phyloP scores from a whole-genome alignment of 192 early-diverging fungal genomes.

The Coemansia sp. region DNA sequence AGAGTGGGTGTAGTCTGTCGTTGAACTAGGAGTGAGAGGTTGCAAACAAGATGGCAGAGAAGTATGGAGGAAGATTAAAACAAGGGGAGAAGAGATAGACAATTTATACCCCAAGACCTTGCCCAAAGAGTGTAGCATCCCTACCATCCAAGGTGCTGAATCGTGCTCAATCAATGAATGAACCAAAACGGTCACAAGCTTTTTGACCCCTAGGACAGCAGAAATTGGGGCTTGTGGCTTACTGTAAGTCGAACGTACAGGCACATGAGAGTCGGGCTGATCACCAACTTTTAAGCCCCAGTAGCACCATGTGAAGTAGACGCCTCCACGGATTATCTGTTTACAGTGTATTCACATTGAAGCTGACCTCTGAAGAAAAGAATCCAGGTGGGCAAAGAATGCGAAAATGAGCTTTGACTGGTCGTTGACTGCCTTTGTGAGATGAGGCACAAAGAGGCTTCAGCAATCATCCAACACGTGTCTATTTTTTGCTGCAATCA shows the following conservation, averaged over 20 bases:
- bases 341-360: neutral
- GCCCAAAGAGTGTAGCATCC: too few species aligned
- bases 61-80: neutral
- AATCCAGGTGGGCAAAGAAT: neutral
- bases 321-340: neutral
- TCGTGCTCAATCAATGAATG: too few species aligned
- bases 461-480: neutral
- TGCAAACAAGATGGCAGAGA: too few species aligned
- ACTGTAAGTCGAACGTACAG: neutral
- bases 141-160: too few species aligned
- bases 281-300: neutral
- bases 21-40: too few species aligned
- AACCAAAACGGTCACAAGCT: too few species aligned
- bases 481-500: neutral
- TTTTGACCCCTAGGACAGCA: too few species aligned
- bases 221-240: too few species aligned
- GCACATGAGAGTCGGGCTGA: neutral
- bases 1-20: neutral
- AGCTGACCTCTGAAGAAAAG: neutral
- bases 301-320: neutral
- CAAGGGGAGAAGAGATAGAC: too few species aligned
- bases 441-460: neutral
- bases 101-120: too few species aligned
- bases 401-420: neutral
- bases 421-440: neutral